Evolutionary conservation across 2,329 filamentous ascomycete genomes (phyloP), one percentile per base, ranked within the genome.

Genomic region (Phyllosticta citriasiana): DNA sequence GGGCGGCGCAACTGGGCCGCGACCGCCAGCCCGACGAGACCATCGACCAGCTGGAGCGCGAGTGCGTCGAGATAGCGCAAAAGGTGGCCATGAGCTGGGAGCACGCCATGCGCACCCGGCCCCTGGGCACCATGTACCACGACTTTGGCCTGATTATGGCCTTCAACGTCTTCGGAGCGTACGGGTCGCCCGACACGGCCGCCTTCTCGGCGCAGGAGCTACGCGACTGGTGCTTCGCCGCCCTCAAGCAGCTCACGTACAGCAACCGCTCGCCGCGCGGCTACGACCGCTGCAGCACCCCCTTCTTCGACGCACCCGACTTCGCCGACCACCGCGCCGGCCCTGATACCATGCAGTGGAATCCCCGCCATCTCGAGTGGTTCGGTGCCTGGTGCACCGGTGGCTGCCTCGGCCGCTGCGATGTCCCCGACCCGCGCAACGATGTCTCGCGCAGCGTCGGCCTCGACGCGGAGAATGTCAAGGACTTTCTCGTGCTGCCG

Each of bases 131-230:
- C 47, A 61, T 61, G 55, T 61, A 61, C 55, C 30, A 57, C 27
- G 59, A 61, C 59, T 51, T 61, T 30, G 59, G 55, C 4, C 55
- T 61, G n/a, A 57, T 61, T 50, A 30, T 61, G 47, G 55, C 59
- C 14, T 35, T 57, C 55, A 24, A 52, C 47, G 40, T 54, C 5
- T 57, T 57, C 26, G 33, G 40, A 4, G 24, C 30, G 19, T 14
- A 19, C 16, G 25, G 8, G 1, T 27, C 26, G 24, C 4, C 25
- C n/a, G 22, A 26, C 10, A 4, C 30, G 40, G 56, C 19, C 56
- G 25, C 19, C 12, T 10, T 19, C 7, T 47, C 40, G 40, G 50
- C 51, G 9, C 4, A 19, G 25, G 26, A 52, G 16, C n/a, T 47
- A 1, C 30, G 51, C 6, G n/a, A 24, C 40, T 56, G 59, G 53